Evolutionary conservation across 257 asterid species (phyloP), one percentile per base, ranked within the genome.

Genomic region (Scutellaria minor): DNA sequence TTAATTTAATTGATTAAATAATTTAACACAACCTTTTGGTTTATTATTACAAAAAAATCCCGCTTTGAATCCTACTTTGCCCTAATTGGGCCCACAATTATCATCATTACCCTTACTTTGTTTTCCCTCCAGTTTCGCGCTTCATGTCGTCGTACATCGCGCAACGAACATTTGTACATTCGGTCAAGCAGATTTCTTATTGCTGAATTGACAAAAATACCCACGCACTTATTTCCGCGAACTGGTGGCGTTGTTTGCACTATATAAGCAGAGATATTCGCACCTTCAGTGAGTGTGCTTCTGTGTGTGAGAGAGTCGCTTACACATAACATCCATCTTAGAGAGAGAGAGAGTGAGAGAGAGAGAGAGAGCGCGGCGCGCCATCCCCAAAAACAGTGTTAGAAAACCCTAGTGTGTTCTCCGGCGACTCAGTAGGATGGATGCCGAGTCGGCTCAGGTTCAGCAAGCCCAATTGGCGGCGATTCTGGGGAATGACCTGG

Each of bases 381-480:
- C 80, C 82, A 60, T 75, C 78, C 46, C 46, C 27, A 50, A 61
- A 50, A 66, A 18, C 42, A 76, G 37, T 31, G 37, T 31, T 31
- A 31, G 37, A 77, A 89, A 88, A 83, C 90, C 96, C 88, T 83
- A 87, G 79, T 58, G 63, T 37, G 7, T 60, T 64, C 41, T 76
- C 73, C 74, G 24, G 63, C 37, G 79, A 79, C 78, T 44, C 82
- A 75, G 72, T 59, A 76, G 69, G 37, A 85, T 90, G 97, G 89
- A 82, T 70, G 85, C 93, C 86, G 93, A 81, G 84, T 88, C 92
- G 47, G 81, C 93, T 82, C 97, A 87, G 84, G 73, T 82, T 70
- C 92, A 89, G 83, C 96, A 90, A 75, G 88, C 96, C 13, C 90
- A 92, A 74, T 77, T 90, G 62, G 87, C 86, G 66, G 89, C 95